Evolutionary conservation across 1,284 basidiomycete species (phyloP).

Genomic region (Microbotryum violaceum): DNA sequence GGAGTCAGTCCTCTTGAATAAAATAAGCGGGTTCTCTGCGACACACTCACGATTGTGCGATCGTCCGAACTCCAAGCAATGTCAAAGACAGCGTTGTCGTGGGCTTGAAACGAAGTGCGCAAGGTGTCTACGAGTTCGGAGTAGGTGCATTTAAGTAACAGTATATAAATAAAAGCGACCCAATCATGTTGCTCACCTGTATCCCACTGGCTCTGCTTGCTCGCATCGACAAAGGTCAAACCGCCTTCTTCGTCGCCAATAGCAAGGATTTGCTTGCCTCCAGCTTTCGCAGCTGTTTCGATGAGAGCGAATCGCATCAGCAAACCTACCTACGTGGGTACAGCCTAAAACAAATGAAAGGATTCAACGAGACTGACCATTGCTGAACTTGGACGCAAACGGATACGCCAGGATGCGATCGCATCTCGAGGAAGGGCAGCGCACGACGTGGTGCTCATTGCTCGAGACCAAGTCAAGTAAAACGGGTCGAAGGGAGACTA

Average conservation of each 20-base stretch:
- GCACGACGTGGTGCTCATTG: constrained; percentile 30
- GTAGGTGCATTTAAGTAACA: not conserved
- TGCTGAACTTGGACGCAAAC: constrained; percentile 30
- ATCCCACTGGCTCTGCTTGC: constrained; percentile 10
- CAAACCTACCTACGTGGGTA: not conserved
- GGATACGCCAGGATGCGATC: constrained; percentile 31
- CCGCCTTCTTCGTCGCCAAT: constrained; percentile 33
- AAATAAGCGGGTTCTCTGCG: not conserved
- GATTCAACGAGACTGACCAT: constrained; percentile 15
- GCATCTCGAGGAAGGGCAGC: constrained; percentile 19
- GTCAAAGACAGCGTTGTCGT: constrained; percentile 37
- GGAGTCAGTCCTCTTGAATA: not conserved
- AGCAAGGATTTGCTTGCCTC: constrained; percentile 29
- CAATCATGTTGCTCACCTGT: constrained; percentile 6
- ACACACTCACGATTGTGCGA: constrained; percentile 19
- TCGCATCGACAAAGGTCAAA: constrained; percentile 28
- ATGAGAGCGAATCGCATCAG: not conserved
- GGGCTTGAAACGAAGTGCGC: constrained; percentile 28
- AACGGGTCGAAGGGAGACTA: constrained; percentile 17
- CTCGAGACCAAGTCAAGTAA: constrained; percentile 28
- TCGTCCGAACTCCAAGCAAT: constrained; percentile 33
- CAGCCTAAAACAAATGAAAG: fast-evolving
- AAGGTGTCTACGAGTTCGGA: constrained; percentile 6
- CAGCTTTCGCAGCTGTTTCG: constrained; percentile 25
- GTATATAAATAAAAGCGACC: not conserved